Evolutionary conservation across 2,329 filamentous ascomycete genomes (phyloP), one percentile per base, ranked within the genome.

Genomic region (Chaetomium sp.): DNA sequence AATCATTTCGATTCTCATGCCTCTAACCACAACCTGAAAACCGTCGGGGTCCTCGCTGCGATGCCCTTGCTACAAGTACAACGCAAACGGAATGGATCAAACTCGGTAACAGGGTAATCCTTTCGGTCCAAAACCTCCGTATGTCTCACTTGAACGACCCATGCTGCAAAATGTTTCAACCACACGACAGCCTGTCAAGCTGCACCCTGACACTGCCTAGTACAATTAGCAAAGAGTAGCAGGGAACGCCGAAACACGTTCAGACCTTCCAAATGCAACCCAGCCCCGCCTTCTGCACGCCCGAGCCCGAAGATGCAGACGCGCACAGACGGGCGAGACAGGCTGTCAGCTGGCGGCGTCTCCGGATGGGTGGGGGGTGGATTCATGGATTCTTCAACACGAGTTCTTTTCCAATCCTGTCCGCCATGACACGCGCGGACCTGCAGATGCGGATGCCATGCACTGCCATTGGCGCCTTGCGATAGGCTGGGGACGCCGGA

Each of bases 221-320:
- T n/a, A n/a, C n/a, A 29, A 53, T 29, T 16, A 53, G 50, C 16
- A 53, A 42, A 42, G 6, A 42, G 19, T 16, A 16, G 38, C 13
- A 42, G 38, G 31, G 19, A 63, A 23, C 60, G 45, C 54, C 60
- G 60, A 63, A 63, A 63, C 60, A 65, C 50, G 57, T 65, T 62
- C 57, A 59, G 65, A 62, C 65, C 63, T 66, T 58, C 63, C 47
- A 58, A 58, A 65, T 56, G 61, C 60, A 47, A 51, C 63, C 63
- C 60, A 33, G 61, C 63, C 65, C 59, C 63, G 49, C 65, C 42
- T 45, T 42, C 31, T 35, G 35, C 63, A 65, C 29, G 21, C 51
- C 60, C 33, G 62, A 59, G 55, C 42, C 42, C 42, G 10, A 19
- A 21, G 45, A 57, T n/a, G 42, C 57, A 51, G 31, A 29, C 56